Evolutionary conservation across 1,284 basidiomycete genomes (phyloP).

Genomic region (Sanghuangporus weigelae): DNA sequence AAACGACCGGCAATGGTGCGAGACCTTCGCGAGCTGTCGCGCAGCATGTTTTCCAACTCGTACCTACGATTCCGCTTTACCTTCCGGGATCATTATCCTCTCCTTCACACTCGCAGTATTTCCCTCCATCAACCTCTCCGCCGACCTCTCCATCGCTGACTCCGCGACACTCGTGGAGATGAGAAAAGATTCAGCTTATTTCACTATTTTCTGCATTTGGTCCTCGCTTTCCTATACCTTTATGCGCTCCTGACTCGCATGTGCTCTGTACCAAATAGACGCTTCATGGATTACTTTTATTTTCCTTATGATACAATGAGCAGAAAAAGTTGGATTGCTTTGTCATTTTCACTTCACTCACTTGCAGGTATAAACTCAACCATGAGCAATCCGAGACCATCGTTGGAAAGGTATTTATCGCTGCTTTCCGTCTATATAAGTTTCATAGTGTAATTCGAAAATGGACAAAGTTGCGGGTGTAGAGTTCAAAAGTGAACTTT

Average conservation of each 20-base stretch:
- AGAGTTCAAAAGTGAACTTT: too few relatives aligned
- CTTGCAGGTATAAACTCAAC: too few relatives aligned
- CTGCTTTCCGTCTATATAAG: too few relatives aligned
- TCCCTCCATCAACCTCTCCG: conserved; percentile 50
- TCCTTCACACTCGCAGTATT: conserved; percentile 57
- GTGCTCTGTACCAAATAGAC: conserved; percentile 7
- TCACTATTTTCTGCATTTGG: not conserved
- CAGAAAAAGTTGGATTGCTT: too few relatives aligned
- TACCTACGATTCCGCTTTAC: conserved; percentile 70
- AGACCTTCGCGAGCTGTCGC: conserved; percentile 38
- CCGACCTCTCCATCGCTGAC: conserved; percentile 48
- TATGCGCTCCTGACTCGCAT: not conserved
- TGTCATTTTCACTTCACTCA: too few relatives aligned
- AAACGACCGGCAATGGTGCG: conserved; percentile 33
- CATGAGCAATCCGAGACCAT: too few relatives aligned
- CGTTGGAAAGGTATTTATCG: too few relatives aligned
- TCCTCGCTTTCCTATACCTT: conserved; percentile 1
- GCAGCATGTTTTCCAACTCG: conserved; percentile 77
- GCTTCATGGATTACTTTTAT: not conserved
- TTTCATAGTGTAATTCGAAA: too few relatives aligned
- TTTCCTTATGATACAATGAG: not conserved
- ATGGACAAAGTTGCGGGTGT: too few relatives aligned
- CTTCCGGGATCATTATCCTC: conserved; percentile 58
- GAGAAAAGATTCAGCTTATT: conserved; percentile 4
- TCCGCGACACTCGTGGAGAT: conserved; percentile 30